Conservation (phyloP, 2,329 filamentous ascomycete species). For the Neopestalotiopsis clavispora region DNA sequence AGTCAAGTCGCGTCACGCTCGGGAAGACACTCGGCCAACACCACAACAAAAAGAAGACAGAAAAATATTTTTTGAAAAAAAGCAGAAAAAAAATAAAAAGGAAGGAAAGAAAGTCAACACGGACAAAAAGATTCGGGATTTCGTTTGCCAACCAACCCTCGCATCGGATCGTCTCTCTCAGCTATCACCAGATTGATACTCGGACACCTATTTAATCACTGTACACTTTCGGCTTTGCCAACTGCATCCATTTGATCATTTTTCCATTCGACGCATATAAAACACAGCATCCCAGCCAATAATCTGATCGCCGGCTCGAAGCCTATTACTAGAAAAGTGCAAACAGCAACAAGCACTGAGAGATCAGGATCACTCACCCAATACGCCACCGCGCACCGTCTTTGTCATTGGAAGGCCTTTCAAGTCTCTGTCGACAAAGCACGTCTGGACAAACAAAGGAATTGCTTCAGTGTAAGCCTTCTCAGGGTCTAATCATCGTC, state of each 20-base stretch:
- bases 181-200: slow-evolving; percentile 21
- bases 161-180: slow-evolving; percentile 18
- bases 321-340: not conserved
- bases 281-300: slow-evolving; percentile 22
- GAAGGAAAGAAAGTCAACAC: slow-evolving; percentile 17
- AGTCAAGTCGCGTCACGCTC: slow-evolving; percentile 33
- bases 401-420: not conserved
- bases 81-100: not conserved
- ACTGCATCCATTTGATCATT: slow-evolving; percentile 23
- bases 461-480: not conserved
- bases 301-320: slow-evolving; percentile 9
- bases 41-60: slow-evolving; percentile 28
- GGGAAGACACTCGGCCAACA: slow-evolving; percentile 27
- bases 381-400: not conserved
- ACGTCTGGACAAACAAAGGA: not conserved
- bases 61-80: not conserved
- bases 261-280: slow-evolving; percentile 33
- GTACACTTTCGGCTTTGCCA: slow-evolving; percentile 35
- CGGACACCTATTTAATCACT: slow-evolving; percentile 38
- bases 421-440: slow-evolving; percentile 1
- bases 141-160: slow-evolving; percentile 2
- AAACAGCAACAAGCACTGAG: not conserved
- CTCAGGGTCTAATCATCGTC: not conserved
- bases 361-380: slow-evolving; percentile 16
- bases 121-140: slow-evolving; percentile 12